Evolutionary conservation across 2,329 filamentous ascomycete genomes (phyloP), one percentile per base, ranked within the genome.

Genomic region (Fusarium humuli): DNA sequence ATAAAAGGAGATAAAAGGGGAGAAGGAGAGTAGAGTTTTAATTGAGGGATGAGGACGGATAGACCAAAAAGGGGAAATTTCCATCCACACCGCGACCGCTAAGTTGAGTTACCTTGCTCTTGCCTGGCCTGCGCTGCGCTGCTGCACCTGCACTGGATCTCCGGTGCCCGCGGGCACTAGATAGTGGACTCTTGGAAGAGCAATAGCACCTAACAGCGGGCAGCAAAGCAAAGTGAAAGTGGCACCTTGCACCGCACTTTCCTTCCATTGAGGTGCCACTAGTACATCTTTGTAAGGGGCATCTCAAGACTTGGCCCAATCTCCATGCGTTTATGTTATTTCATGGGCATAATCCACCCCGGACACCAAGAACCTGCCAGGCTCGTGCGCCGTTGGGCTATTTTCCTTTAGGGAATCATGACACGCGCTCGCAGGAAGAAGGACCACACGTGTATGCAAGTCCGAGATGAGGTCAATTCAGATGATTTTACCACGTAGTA

Each of bases 11-110:
- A 65, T 55, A 64, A 69, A 76, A 72, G 68, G 68, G 75, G 75
- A 69, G 67, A 71, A 67, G 69, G 73, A 67, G 58, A 66, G 69
- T 55, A 58, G 71, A 65, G 58, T 69, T 70, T 71, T 69, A 63
- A 68, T 71, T 72, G 63, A 72, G 70, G 69, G 65, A 69, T 61
- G 53, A 41, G 47, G 44, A 45, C 23, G 56, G 63, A 71, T 69
- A 57, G 73, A 70, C 71, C 75, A 63, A 79, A 80, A 80, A 80
- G 78, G 79, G 78, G 79, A 80, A 80, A 79, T 79, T 78, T 77
- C 70, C 70, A 75, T 70, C 71, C 61, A 48, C 61, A 65, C 63
- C 63, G 62, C 61, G 49, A 53, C 49, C 49, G 49, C 29, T 37
- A 25, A 37, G 34, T 37, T 18, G 18, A 37, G 34, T 37, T 37